Evolutionary conservation across 768 basidiomycete genomes (phyloP), one percentile per base, ranked within the genome.

Genomic region (Mycena amicta): DNA sequence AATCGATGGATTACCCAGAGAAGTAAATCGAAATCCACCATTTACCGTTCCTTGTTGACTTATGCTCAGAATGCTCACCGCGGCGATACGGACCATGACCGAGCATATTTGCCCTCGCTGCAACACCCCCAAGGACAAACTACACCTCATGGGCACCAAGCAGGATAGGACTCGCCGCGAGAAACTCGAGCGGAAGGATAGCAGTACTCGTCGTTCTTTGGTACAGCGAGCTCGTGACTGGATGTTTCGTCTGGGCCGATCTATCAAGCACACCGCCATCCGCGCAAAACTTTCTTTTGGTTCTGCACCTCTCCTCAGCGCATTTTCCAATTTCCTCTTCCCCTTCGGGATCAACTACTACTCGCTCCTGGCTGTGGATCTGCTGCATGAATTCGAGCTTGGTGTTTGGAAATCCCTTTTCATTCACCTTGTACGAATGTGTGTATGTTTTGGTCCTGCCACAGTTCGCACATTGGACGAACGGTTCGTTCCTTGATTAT

Each of bases 1-100:
- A 49, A 12, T 25, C 47, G 5, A 22, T 12, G 6, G 65, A 66
- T 28, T 66, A 66, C 49, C 65, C 65, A 22, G 65, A 66, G 37
- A 66, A 66, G 65, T 66, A 43, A 37, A 18, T 37, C 11, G 8
- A 18, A 8, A 8, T 8, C n/a, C n/a, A 8, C 33, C 8, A 8
- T 37, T 18, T 37, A 18, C 8, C 20, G 57, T 37, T 26, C 26
- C 27, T 26, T 49, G 22, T 23, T 49, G 47, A 28, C 20, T 6
- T 12, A 28, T 12, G 47, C 27, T 43, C 13, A 49, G 47, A 23
- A 25, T 49, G 25, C 22, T 49, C 8, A 26, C 27, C 13, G 47
- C 47, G 6, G 47, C 47, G 4, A 49, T 49, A 8, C 47, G 47
- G 15, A 28, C 47, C 23, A 49, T 49, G 47, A 26, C 47, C 5